Base-by-base conservation (phyloP, 441 rosid species). In the Viola pubescens region DNA sequence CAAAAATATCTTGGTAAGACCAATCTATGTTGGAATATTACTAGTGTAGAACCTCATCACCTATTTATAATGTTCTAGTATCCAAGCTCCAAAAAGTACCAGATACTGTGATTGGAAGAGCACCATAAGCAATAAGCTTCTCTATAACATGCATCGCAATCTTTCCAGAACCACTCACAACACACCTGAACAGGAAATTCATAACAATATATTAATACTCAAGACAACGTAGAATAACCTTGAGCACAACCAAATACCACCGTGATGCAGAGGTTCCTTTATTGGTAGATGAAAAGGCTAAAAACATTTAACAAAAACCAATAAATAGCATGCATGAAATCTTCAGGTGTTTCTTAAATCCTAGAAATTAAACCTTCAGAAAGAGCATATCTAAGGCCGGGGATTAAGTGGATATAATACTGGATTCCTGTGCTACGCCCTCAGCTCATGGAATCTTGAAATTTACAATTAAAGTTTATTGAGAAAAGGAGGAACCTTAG, bases 61-160 rank as follows among this genome's bases (percentile, higher is more conserved):
- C 34, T 26, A 26, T 26, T 26, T 26, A 26, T 26, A 26, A 26
- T 26, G 34, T 26, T 26, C 34, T 26, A 26, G 34, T 26, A 26
- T 26, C 34, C 34, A 26, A 26, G 34, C 34, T 26, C 0, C 34
- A 44, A 61, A 56, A 69, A 56, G 61, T 73, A 88, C 99, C 99
- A 60, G 99, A 94, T 42, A 94, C 89, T 14, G 94, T 81, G 26
- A 94, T 75, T 11, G 99, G 99, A 73, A 86, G 63, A 56, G 97
- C 99, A 38, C 97, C 99, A 78, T 80, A 86, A 57, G 94, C 99
- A 77, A 87, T 82, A 66, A 94, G 91, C 88, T 94, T 94, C 76
- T 94, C 99, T 48, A 90, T 77, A 68, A 90, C 99, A 77, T 94
- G 99, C 91, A 94, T 75, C 9, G 99, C 96, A 67, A 94, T 90